Evolutionary conservation across 2,329 filamentous ascomycete genomes (phyloP).

Genomic region (Chaetomiaceae sp.): DNA sequence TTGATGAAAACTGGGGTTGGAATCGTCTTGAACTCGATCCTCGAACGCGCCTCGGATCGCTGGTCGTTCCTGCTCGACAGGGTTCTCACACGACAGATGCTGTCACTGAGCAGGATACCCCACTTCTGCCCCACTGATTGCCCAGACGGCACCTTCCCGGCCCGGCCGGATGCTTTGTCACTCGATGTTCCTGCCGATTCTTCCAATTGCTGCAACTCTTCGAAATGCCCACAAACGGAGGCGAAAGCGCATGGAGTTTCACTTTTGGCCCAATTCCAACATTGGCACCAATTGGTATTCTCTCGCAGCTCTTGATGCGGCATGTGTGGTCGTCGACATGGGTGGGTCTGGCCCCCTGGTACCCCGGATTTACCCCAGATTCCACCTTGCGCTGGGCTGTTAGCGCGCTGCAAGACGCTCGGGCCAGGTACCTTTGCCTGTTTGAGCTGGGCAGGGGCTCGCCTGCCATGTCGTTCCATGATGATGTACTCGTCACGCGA

Average conservation of each 20-base stretch:
- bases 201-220: not conserved
- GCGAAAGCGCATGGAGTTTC: not conserved
- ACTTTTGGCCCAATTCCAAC: not conserved
- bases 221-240: not conserved
- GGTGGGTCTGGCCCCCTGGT: constrained; percentile 13
- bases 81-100: not conserved
- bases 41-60: not conserved
- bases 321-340: not conserved
- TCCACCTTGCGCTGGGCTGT: constrained; percentile 8
- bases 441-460: constrained; percentile 15
- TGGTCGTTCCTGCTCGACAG: constrained; percentile 2
- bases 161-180: not conserved
- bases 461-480: constrained; percentile 23
- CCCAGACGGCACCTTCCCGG: constrained; percentile 3
- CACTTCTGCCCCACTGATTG: constrained; percentile 5
- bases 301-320: not conserved
- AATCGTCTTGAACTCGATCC: not conserved
- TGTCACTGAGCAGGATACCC: constrained; percentile 9
- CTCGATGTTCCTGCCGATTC: constrained; percentile 4
- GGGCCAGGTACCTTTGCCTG: constrained; percentile 22
- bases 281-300: not conserved
- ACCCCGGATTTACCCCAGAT: constrained; percentile 26
- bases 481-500: constrained; percentile 30
- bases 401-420: constrained; percentile 24
- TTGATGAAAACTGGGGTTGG: no score